These are phyloP conservation scores for Irpex lacteus DNA, from an alignment of 1,284 basidiomycete genomes.

Conservation along the genomic window DNA sequence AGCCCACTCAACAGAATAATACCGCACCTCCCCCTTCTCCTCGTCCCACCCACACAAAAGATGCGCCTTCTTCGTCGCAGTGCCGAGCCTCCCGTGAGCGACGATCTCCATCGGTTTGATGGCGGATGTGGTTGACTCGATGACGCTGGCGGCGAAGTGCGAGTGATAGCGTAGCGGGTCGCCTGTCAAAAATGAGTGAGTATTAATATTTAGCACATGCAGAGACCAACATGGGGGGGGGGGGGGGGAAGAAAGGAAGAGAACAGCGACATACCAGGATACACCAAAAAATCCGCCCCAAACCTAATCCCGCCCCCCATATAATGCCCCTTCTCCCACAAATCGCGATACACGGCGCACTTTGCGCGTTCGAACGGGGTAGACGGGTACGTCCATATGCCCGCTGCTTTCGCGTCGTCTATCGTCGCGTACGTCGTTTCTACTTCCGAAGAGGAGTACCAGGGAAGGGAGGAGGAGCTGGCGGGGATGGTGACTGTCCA, in stretches of 20 bases:
- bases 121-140: constrained; percentile 57
- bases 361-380: constrained; percentile 65
- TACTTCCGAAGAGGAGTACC: constrained; percentile 55
- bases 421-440: constrained; percentile 51
- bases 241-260: no score
- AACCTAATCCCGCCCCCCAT: constrained; percentile 90
- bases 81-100: constrained; percentile 92
- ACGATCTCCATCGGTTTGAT: constrained; percentile 90
- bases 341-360: constrained; percentile 75
- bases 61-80: constrained; percentile 97
- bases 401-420: constrained; percentile 57
- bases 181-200: constrained; percentile 45
- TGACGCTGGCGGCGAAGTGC: constrained; percentile 88
- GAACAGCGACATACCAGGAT: no score
- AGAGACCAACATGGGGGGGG: no score
- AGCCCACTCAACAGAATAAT: constrained; percentile 89
- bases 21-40: constrained; percentile 62
- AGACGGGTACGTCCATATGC: constrained; percentile 77
- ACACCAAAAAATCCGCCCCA: constrained; percentile 94
- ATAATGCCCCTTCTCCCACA: constrained; percentile 82
- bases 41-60: constrained; percentile 88
- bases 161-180: constrained; percentile 97
- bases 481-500: constrained; percentile 65
- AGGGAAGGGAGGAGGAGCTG: constrained; percentile 46
- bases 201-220: not conserved